These are phyloP conservation scores for Nyssa sinensis DNA, from an alignment of 148 eudicot species.

Conservation along the genomic window DNA sequence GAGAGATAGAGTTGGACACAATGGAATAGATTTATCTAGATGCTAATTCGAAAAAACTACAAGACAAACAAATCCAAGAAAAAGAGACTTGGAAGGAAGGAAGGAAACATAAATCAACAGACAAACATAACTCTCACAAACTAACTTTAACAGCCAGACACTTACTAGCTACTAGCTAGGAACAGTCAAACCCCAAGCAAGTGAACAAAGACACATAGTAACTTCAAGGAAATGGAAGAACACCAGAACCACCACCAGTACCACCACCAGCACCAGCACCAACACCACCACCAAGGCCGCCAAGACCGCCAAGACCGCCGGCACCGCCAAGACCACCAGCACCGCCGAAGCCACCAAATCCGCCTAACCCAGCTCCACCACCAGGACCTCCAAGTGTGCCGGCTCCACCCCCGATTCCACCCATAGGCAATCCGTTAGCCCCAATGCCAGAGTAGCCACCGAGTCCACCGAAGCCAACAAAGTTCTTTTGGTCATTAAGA, in stretches of 20 bases:
- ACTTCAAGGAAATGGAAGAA: conserved; percentile 18
- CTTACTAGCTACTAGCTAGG: not conserved
- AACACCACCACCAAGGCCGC: conserved; percentile 7
- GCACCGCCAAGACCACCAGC: not conserved
- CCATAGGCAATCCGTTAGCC: conserved; percentile 21
- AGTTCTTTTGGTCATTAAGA: conserved; percentile 37
- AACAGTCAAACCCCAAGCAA: not conserved
- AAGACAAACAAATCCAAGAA: not conserved
- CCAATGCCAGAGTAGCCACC: conserved; percentile 27
- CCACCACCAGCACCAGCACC: not conserved
- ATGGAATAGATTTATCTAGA: not conserved
- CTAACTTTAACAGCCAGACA: not conserved
- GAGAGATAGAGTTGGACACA: no score
- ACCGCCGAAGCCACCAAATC: conserved; percentile 19
- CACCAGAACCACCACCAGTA: conserved; percentile 14
- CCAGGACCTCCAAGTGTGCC: conserved; percentile 12
- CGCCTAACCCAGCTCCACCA: conserved; percentile 15
- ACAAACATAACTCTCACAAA: not conserved
- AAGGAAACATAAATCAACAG: not conserved
- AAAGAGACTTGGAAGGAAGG: not conserved
- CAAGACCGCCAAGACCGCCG: conserved; percentile 12
- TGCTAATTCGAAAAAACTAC: not conserved
- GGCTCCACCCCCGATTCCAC: conserved; percentile 24
- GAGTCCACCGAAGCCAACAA: conserved; percentile 26
- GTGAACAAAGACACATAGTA: not conserved